phyloP scores from a whole-genome alignment of 2,329 filamentous ascomycete genomes.

The Didymella glomerata region DNA sequence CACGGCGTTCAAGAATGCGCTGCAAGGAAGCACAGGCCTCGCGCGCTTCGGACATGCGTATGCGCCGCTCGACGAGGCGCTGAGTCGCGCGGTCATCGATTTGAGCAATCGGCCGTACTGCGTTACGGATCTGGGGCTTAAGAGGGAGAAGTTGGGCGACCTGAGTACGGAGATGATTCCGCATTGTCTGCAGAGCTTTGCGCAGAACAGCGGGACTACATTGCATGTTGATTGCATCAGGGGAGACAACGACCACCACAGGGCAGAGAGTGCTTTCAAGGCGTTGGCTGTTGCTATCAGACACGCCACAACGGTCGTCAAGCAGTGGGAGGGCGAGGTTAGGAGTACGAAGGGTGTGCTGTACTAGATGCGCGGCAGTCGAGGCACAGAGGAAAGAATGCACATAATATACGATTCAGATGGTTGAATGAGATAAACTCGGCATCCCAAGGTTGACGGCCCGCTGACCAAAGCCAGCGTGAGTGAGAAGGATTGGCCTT shows the following conservation, averaged over 20 bases:
- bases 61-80: constrained; percentile 91
- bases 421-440: background rate
- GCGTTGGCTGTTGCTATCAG: constrained; percentile 87
- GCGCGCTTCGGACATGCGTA: constrained; percentile 92
- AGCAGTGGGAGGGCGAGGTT: constrained; percentile 87
- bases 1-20: constrained; percentile 79
- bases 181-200: constrained; percentile 93
- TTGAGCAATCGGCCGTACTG: constrained; percentile 89
- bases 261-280: constrained; percentile 97
- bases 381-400: background rate
- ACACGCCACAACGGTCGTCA: constrained; percentile 76
- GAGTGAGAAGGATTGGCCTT: too few species aligned
- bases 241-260: constrained; percentile 94
- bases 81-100: constrained; percentile 92
- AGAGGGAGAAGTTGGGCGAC: constrained; percentile 91
- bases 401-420: background rate
- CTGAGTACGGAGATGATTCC: constrained; percentile 93
- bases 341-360: constrained; percentile 96
- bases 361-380: constrained; percentile 47
- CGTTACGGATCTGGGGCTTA: constrained; percentile 83
- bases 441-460: too few species aligned
- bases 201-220: constrained; percentile 88
- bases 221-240: constrained; percentile 92
- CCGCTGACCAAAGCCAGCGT: too few species aligned
- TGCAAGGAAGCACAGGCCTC: constrained; percentile 80